Evolutionary conservation across 1,284 basidiomycete genomes (phyloP), one percentile per base, ranked within the genome.

Genomic region (Melampsora abietis-canadensis): DNA sequence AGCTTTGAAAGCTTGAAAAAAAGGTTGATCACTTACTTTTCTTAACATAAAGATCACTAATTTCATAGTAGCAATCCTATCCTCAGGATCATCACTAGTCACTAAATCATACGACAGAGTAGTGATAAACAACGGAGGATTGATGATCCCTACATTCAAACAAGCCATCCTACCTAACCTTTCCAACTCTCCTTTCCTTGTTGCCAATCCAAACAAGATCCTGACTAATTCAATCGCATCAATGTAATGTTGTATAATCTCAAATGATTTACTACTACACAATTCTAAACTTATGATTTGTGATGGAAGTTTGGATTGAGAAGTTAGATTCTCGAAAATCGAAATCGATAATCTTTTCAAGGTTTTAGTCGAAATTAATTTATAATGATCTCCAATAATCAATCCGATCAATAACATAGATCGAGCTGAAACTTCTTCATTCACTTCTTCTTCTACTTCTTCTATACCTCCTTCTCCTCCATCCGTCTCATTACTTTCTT

Each of bases 61-160:
- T 80, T 94, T 92, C 88, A 98, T 88, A 59, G 96, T 91, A 7
- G 90, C 89, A 79, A 89, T 92, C 61, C 93, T 86, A 78, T 94
- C 89, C 69, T 91, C 90, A 10, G 91, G 83, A 1, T 86, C 88
- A 44, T 87, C 86, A 12, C 92, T 90, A 67, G 90, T 89, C 60
- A 95, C 84, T 61, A 98, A 94, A 80, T 97, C 95, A 79, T 95
- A 86, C 2, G 90, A 89, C 30, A 98, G 83, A 0, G 95, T 97
- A 0, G 92, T 92, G 90, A 98, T 97, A 83, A 98, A 97, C 21
- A 98, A 83, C 1, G 89, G 88, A 14, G 93, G 92, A 79, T 94
- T 91, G 66, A 87, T 87, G 0, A 87, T 86, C 0, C 94, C 94
- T 46, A 97, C 91, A 63, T 91, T 88, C 17, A 98, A 83, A 4